Percentiles rank a stretch among this genome's conserved stretches.
Evolutionary conservation across 768 basidiomycete species (phyloP).

Genomic region (Pleurotus tuoliensis): DNA sequence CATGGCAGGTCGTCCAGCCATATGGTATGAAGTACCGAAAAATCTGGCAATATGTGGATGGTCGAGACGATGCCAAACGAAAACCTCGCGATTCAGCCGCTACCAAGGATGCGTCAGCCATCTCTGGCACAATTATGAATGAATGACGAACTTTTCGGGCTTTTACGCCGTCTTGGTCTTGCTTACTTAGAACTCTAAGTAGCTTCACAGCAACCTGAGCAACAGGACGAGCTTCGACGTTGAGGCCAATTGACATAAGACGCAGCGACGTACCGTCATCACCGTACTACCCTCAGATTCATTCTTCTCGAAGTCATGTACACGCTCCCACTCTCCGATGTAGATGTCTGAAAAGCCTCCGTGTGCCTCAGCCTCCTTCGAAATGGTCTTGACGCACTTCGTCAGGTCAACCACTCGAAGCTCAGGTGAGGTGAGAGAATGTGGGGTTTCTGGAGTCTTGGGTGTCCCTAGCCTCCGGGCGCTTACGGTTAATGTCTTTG

Average conservation of each 20-base stretch:
- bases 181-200: constrained; percentile 18
- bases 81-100: constrained; percentile 38
- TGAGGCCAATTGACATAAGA: not conserved
- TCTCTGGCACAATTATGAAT: not conserved
- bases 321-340: constrained; percentile 14
- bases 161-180: constrained; percentile 13
- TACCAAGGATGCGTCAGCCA: constrained; percentile 9
- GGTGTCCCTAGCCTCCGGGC: not conserved
- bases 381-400: constrained; percentile 7
- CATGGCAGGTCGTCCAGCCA: constrained; percentile 28
- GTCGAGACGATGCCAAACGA: constrained; percentile 34
- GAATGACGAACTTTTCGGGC: constrained; percentile 14
- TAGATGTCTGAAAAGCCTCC: constrained; percentile 26
- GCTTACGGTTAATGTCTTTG: not conserved
- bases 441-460: constrained; percentile 3
- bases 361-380: constrained; percentile 13
- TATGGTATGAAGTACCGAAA: constrained; percentile 34
- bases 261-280: not conserved
- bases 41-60: constrained; percentile 39
- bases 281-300: not conserved
- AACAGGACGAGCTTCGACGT: not conserved
- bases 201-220: constrained; percentile 22
- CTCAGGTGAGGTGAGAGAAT: not conserved
- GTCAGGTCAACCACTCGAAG: constrained; percentile 16
- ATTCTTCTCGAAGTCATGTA: not conserved